phyloP scores from a whole-genome alignment of 192 early-diverging fungal species.

The Podila minutissima region DNA sequence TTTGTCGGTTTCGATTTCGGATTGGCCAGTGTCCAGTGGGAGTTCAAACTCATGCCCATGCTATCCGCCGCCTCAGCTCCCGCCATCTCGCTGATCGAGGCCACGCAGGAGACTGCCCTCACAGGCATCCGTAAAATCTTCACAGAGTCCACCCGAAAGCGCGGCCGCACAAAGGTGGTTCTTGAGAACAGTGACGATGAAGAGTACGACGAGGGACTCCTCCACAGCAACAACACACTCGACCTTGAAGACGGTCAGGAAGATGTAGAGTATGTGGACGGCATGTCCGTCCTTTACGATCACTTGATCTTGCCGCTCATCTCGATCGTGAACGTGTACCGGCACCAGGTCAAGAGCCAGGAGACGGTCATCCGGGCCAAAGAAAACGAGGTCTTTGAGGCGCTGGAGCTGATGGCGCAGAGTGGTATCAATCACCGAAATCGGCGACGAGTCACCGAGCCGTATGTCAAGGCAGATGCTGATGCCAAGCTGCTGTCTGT shows the following conservation, averaged over 20 bases:
- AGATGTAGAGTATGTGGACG: constrained; percentile 9
- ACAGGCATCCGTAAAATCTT: not conserved
- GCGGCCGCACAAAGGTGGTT: not conserved
- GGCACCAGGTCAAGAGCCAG: constrained; percentile 9
- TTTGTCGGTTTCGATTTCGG: constrained; percentile 35
- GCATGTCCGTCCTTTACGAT: constrained; percentile 29
- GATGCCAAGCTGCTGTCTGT: constrained; percentile 33
- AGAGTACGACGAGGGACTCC: not conserved
- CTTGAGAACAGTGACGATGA: constrained; percentile 7
- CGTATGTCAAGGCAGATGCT: constrained; percentile 13
- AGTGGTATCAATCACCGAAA: constrained; percentile 27
- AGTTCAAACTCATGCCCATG: constrained; percentile 36
- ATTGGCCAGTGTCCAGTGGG: constrained; percentile 33
- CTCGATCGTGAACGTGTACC: constrained; percentile 29
- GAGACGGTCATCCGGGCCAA: constrained; percentile 32
- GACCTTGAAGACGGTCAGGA: not conserved
- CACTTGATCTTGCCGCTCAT: constrained; percentile 37
- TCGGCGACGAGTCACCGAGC: constrained; percentile 26
- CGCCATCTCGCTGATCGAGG: not conserved
- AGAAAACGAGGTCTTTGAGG: constrained; percentile 42
- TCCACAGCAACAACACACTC: not conserved
- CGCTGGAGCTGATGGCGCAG: constrained; percentile 39
- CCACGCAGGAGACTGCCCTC: not conserved
- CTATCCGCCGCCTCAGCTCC: not conserved
- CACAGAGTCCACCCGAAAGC: not conserved